Evolutionary conservation across 257 asterid species (phyloP), one percentile per base, ranked within the genome.

Genomic region (Fraxinus excelsior): DNA sequence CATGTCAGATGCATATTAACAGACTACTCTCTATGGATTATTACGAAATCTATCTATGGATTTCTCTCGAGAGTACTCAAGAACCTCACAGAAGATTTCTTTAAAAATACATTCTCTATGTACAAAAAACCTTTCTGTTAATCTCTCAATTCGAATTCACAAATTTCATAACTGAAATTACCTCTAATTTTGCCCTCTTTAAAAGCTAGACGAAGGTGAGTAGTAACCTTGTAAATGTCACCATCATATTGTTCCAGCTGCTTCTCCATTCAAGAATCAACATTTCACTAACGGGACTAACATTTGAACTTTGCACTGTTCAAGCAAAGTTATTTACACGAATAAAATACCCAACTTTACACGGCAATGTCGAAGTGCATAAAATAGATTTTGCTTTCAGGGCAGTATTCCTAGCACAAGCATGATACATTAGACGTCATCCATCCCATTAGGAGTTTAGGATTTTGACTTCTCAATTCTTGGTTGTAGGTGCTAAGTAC

Each of bases 401-500:
- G 25, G 26, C 26, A 18, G 25, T 19, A 53, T 16, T 53, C 62
- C 11, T 6, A 19, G n/a, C 62, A 53, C 11, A 19, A 5, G 10
- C 53, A 44, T 1, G 6, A 4, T 14, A 14, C 19, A 13, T 46
- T 46, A 46, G 58, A 46, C 21, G 1, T 4, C 18, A 42, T 42
- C 51, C 3, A 42, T 56, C 65, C 0, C 10, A n/a, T 56, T 19
- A 1, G 21, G 7, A n/a, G 26, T 60, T 60, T 23, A 21, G 14
- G 5, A n/a, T 46, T 76, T 56, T 46, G 44, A 14, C 46, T 42
- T 73, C 46, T 76, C 35, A 51, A 31, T 8, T 75, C 71, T 38
- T 70, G 65, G 40, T 37, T 80, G 53, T 72, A 93, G 98, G 88
- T 93, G 72, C 67, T 90, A 40, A 86, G 84, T 81, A 88, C 94